phyloP scores from a whole-genome alignment of 352 stramenopile species.

The Plasmopara viticola region DNA sequence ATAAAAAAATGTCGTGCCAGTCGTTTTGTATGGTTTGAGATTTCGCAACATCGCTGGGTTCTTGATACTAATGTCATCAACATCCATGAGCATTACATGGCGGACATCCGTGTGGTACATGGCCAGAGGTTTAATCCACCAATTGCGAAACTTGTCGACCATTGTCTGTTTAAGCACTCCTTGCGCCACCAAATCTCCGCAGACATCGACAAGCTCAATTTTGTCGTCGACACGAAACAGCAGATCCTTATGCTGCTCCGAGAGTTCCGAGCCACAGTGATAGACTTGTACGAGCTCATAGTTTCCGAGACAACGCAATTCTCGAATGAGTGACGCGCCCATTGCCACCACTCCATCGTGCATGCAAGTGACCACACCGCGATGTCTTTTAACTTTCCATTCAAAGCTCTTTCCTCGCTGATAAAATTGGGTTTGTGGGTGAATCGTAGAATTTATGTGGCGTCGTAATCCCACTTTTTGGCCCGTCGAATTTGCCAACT shows the following conservation, averaged over 20 bases:
- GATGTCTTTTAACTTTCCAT: slow-evolving; percentile 2
- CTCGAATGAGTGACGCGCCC: slow-evolving; percentile 17
- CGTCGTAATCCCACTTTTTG: neutral
- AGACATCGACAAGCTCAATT: slow-evolving; percentile 16
- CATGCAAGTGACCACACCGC: slow-evolving; percentile 9
- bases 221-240: slow-evolving; percentile 11
- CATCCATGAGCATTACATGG: slow-evolving; percentile 21
- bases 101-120: slow-evolving; percentile 18
- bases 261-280: slow-evolving; percentile 15
- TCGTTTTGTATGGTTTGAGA: slow-evolving; percentile 14
- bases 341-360: slow-evolving; percentile 9
- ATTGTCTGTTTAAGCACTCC: slow-evolving; percentile 7
- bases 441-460: slow-evolving; percentile 1
- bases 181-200: slow-evolving; percentile 10
- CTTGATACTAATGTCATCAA: slow-evolving; percentile 17
- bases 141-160: slow-evolving; percentile 15
- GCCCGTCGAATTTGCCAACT: neutral
- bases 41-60: slow-evolving; percentile 9
- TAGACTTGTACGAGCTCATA: slow-evolving; percentile 21
- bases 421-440: slow-evolving; percentile 11
- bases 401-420: slow-evolving; percentile 8
- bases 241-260: slow-evolving; percentile 7
- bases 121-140: slow-evolving; percentile 19
- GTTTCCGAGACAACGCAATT: slow-evolving; percentile 21
- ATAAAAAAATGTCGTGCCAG: slow-evolving; percentile 21